Evolutionary conservation across 1,284 basidiomycete genomes (phyloP), one percentile per base, ranked within the genome.

Genomic region (Ceratobasidium papillatum): DNA sequence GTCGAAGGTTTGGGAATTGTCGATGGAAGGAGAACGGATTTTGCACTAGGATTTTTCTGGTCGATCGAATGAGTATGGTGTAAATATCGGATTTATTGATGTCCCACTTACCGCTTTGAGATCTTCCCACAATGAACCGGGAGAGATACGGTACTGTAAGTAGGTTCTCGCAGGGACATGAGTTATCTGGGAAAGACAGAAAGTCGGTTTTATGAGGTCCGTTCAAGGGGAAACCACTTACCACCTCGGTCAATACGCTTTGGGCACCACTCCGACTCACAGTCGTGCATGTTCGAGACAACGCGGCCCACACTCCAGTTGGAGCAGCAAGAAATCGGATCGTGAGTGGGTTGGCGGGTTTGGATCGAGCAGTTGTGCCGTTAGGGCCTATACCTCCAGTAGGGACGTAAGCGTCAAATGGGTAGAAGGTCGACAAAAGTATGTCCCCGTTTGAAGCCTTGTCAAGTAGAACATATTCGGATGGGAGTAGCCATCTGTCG

Each of bases 361-460:
- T 72, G 11, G 69, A 72, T 36, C 69, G 69, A 27, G 36, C 47
- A 9, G 69, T 22, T 22, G 32, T 27, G 12, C 43, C 62, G n/a
- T 49, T 64, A 27, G 62, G 32, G 12, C 62, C 62, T 1, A 59
- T n/a, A 17, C 65, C 19, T 2, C 65, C 65, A 45, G 17, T 38
- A 22, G 69, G 69, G 22, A 72, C 52, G 36, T 72, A 72, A n/a
- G 69, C 69, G 34, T 72, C 69, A 30, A 72, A 72, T 47, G 69
- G 69, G 34, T 72, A 72, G 19, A 72, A 72, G 4, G 69, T 72
- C n/a, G 69, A 72, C 17, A 72, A 34, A 11, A 36, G 69, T 11
- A 72, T 45, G 17, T 72, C 69, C 19, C 69, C 69, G 58, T 72
- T 72, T 72, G 45, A 22, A 8, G 56, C 17, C 25, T 56, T 58